These are phyloP conservation scores for Beauveria rudraprayagi DNA, from an alignment of 2,329 filamentous ascomycete genomes.

Conservation along the genomic window DNA sequence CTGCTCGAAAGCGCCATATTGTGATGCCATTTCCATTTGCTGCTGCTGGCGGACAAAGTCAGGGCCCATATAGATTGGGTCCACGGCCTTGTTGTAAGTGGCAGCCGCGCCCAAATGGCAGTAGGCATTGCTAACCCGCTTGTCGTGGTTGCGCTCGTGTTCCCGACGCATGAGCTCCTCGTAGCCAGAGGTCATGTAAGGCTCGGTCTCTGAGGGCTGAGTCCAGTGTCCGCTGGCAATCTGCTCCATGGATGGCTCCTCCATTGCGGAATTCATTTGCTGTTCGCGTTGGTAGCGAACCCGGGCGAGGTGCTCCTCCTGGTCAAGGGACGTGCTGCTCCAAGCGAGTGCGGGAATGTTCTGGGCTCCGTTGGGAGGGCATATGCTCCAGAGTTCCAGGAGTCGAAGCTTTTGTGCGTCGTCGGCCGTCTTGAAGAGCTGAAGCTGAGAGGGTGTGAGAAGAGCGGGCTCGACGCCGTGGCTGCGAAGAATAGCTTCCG, in stretches of 20 bases:
- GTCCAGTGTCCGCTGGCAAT: conserved; percentile 46
- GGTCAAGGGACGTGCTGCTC: conserved; percentile 45
- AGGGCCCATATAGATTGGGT: conserved; percentile 56
- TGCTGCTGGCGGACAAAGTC: conserved; percentile 41
- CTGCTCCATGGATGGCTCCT: conserved; percentile 45
- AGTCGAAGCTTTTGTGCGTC: conserved; percentile 64
- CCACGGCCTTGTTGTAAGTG: conserved; percentile 49
- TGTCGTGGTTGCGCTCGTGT: conserved; percentile 38
- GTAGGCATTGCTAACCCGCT: conserved; percentile 33
- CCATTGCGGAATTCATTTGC: conserved; percentile 35
- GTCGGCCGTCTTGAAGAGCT: conserved; percentile 71
- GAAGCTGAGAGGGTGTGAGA: conserved; percentile 66
- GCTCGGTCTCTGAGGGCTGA: conserved; percentile 50
- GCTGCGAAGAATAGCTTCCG: conserved; percentile 52
- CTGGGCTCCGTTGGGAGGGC: conserved; percentile 53
- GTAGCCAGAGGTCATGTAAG: conserved; percentile 80
- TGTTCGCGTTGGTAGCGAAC: conserved; percentile 48
- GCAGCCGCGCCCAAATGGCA: conserved; percentile 35
- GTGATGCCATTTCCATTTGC: conserved; percentile 55
- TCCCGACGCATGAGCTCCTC: conserved; percentile 59
- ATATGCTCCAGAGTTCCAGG: conserved; percentile 79
- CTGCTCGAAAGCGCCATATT: conserved; percentile 57
- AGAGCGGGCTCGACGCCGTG: conserved; percentile 62
- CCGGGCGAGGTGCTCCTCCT: conserved; percentile 51
- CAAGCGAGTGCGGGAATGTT: conserved; percentile 47